A percentile compares a stretch with the other conserved stretches of the same genome.
Conservation (phyloP, 75 land plant species). For the Selaginella moellendorffii region DNA sequence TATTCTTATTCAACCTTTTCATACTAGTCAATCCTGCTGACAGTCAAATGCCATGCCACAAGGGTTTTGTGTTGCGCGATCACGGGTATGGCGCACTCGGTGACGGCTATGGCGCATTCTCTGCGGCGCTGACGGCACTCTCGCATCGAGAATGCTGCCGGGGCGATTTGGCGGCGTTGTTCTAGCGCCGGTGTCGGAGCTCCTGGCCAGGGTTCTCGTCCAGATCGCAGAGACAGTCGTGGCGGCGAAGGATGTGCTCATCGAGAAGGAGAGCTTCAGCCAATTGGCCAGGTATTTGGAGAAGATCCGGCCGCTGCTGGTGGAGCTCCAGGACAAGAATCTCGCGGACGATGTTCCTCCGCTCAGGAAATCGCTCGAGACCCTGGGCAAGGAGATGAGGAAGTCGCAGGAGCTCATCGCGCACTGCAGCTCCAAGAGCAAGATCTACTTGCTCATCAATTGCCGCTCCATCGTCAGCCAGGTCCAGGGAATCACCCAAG, state of each 20-base stretch:
- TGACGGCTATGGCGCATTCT: too few species aligned
- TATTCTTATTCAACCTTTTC: too few species aligned
- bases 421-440: slow-evolving; percentile 35
- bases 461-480: slow-evolving; percentile 30
- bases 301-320: slow-evolving; percentile 32
- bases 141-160: slow-evolving; percentile 28
- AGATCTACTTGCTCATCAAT: slow-evolving; percentile 43
- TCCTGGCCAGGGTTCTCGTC: slow-evolving; percentile 31
- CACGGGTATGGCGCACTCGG: too few species aligned
- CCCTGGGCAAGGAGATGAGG: slow-evolving; percentile 22
- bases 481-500: slow-evolving; percentile 36
- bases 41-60: too few species aligned
- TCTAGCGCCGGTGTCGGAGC: slow-evolving; percentile 33
- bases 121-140: too few species aligned
- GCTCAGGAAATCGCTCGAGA: slow-evolving; percentile 22
- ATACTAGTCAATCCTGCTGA: too few species aligned
- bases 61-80: too few species aligned
- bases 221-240: slow-evolving; percentile 16
- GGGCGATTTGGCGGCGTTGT: slow-evolving; percentile 29
- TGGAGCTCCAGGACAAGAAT: slow-evolving; percentile 28
- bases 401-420: slow-evolving; percentile 25
- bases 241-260: slow-evolving; percentile 38
- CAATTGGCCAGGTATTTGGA: slow-evolving; percentile 34
- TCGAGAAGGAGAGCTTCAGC: slow-evolving; percentile 41
- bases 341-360: slow-evolving; percentile 20